Base-by-base conservation (phyloP, 495 filamentous ascomycete species). In the Haplographium delicatum region DNA sequence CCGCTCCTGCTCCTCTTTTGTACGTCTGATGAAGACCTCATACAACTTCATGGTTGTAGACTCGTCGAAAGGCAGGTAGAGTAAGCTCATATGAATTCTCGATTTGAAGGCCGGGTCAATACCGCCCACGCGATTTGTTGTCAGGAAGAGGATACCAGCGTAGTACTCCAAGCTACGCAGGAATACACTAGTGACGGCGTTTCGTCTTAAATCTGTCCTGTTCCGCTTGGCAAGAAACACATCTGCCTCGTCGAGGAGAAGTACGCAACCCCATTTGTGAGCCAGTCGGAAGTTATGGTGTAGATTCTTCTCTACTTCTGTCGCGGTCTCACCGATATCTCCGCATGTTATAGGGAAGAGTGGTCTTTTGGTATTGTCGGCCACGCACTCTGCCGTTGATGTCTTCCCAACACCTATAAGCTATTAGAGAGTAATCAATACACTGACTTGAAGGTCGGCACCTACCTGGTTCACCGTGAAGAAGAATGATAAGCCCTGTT, bases 161-260 rank as follows among this genome's bases (percentile, higher is more conserved):
- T 79, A 82, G 53, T 79, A 81, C 45, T 81, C 78, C 0, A 81
- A 63, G 0, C 64, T 65, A 1, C 78, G 70, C 1, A 80, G 61
- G 52, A 82, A 80, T 0, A 78, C 69, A 34, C 58, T 71, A 0
- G 80, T 74, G 0, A 80, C 55, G 8, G 64, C 69, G 37, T 83
- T 82, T 2, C 75, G 63, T 5, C 69, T 20, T 0, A 80, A 35
- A 33, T 80, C 71, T 8, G 34, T 41, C 18, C 59, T 51, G 1
- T 47, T 54, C 22, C 35, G 31, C 15, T 49, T 49, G 20, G 46
- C 44, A 11, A 47, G 4, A 18, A 47, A 47, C 5, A 47, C 44
- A 34, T 81, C 78, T 1, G 72, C 75, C 61, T 83, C 76, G 47
- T 82, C 79, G 0, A 82, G 58, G 0, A 83, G 65, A 4, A 82